Conservation (phyloP, 2,329 filamentous ascomycete species). For the Ascochyta koolunga region DNA sequence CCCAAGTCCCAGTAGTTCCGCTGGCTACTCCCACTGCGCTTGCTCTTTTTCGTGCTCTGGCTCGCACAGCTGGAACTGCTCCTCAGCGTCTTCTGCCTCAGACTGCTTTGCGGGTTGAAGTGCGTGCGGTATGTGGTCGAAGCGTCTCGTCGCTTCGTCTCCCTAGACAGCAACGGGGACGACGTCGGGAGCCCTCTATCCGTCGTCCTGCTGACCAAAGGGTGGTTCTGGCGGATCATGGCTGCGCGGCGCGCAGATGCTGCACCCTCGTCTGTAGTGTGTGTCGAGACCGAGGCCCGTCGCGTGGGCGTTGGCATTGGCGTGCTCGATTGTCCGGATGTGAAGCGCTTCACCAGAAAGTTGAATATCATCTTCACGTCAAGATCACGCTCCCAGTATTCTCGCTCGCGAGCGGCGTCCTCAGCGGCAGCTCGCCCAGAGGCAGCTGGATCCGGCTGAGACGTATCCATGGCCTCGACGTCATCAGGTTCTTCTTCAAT, state of each 20-base stretch:
- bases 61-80: slow-evolving; percentile 77
- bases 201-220: slow-evolving; percentile 69
- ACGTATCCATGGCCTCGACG: slow-evolving; percentile 53
- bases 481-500: slow-evolving; percentile 66
- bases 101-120: slow-evolving; percentile 23
- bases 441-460: slow-evolving; percentile 32
- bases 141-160: slow-evolving; percentile 27
- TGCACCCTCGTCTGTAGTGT: slow-evolving; percentile 27
- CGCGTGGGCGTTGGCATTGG: slow-evolving; percentile 27
- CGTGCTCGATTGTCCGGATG: slow-evolving; percentile 43
- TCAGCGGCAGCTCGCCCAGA: slow-evolving; percentile 31
- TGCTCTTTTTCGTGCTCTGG: slow-evolving; percentile 80
- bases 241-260: slow-evolving; percentile 71
- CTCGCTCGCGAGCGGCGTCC: slow-evolving; percentile 57
- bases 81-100: slow-evolving; percentile 31
- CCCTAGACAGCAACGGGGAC: slow-evolving; percentile 23
- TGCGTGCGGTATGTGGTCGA: slow-evolving; percentile 26
- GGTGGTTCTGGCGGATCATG: slow-evolving; percentile 86
- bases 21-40: slow-evolving; percentile 71
- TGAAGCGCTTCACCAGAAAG: slow-evolving; percentile 55
- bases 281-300: slow-evolving; percentile 35
- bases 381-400: slow-evolving; percentile 93
- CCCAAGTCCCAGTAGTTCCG: slow-evolving; percentile 94
- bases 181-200: slow-evolving; percentile 36
- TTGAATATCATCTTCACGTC: slow-evolving; percentile 91